Evolutionary conservation across 2,329 filamentous ascomycete species (phyloP).

Genomic region (Sporothrix sp.): DNA sequence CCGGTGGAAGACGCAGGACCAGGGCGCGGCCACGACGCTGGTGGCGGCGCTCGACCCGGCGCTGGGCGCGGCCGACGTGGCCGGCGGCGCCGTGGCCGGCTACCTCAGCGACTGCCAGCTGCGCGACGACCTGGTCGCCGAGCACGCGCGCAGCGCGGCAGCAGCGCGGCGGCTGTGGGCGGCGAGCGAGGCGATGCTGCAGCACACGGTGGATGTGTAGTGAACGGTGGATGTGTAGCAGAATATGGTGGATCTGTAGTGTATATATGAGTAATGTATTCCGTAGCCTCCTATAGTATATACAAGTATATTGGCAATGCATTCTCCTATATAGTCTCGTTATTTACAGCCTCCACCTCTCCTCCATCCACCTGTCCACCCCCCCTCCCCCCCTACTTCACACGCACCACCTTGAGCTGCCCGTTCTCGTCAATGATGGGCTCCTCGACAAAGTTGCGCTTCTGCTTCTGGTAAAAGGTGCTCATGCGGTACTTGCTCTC

Average conservation of each 20-base stretch:
- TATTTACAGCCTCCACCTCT: background rate
- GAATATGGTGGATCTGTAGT: no score
- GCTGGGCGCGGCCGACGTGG: conserved; percentile 19
- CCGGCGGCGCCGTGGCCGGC: conserved; percentile 23
- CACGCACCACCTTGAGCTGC: conserved; percentile 20
- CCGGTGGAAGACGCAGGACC: conserved; percentile 28
- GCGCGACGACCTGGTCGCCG: conserved; percentile 19
- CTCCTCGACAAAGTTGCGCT: conserved; percentile 19
- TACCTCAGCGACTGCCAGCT: conserved; percentile 35
- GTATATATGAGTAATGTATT: no score
- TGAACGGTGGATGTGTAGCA: no score
- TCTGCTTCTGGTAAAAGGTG: conserved; percentile 36
- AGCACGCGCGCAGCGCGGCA: conserved; percentile 26
- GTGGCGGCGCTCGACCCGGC: conserved; percentile 34
- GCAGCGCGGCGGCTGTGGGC: conserved; percentile 35
- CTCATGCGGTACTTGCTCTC: conserved; percentile 49
- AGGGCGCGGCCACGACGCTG: conserved; percentile 31
- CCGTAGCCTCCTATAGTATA: no score
- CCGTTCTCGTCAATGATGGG: conserved; percentile 23
- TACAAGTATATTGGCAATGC: no score
- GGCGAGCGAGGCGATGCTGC: conserved; percentile 29
- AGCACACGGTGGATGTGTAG: background rate
- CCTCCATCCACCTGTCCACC: no score
- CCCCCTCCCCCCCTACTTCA: conserved; percentile 11
- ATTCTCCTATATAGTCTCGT: no score